Conservation (phyloP, 257 asterid species). For the Ophiorrhiza pumila region DNA sequence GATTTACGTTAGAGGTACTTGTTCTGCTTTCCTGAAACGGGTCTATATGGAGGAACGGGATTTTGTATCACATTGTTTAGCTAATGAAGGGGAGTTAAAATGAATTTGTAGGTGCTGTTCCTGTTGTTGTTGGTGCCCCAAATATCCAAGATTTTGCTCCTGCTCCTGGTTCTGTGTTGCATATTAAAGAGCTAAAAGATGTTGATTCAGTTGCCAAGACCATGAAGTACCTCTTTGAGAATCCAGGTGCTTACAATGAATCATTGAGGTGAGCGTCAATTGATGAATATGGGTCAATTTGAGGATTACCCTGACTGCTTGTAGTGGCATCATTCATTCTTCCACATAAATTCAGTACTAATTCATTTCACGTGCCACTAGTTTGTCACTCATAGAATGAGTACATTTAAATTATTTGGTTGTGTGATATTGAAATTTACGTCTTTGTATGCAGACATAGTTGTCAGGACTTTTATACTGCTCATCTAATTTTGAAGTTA, state of each 20-base stretch:
- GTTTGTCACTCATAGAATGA: background rate
- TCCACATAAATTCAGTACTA: background rate
- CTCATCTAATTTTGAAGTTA: background rate
- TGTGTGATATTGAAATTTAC: background rate
- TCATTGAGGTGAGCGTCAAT: constrained; percentile 56
- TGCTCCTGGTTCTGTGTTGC: constrained; percentile 59
- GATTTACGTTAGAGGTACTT: background rate
- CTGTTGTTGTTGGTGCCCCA: constrained; percentile 94
- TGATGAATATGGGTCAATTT: background rate
- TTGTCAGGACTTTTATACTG: background rate
- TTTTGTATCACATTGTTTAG: constrained; percentile 19
- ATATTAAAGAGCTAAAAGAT: constrained; percentile 69
- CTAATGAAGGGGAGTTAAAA: constrained; percentile 18
- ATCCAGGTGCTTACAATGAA: constrained; percentile 65
- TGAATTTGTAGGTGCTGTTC: constrained; percentile 60
- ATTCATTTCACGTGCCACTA: background rate
- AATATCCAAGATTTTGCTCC: constrained; percentile 95
- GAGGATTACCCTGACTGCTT: background rate
- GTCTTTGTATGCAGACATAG: background rate
- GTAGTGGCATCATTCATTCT: background rate
- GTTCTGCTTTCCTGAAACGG: background rate
- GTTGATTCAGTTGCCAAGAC: constrained; percentile 65
- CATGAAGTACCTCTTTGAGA: constrained; percentile 77
- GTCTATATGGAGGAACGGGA: background rate
- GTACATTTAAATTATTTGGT: background rate